Conservation (phyloP, 352 stramenopile genomes). For the Globisporangium ultimum region DNA sequence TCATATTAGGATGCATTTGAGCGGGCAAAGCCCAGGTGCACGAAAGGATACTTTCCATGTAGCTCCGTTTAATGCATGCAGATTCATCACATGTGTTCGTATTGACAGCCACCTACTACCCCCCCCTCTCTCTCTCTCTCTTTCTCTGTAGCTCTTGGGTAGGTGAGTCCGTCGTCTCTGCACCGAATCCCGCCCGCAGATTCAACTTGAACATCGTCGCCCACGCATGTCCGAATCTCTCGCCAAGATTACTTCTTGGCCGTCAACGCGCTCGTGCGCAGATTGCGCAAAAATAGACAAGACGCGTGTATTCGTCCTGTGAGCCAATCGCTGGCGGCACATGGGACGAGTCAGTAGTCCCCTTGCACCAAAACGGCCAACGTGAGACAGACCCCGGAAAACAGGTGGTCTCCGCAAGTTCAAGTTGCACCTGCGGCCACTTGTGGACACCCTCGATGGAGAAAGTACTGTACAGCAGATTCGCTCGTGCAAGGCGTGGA, state of each 20-base stretch:
- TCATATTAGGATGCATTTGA: too few species aligned
- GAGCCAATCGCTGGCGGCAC: slow-evolving; percentile 10
- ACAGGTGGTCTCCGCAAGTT: not conserved
- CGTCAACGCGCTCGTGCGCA: too few species aligned
- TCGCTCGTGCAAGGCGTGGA: too few species aligned
- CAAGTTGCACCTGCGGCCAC: slow-evolving; percentile 6
- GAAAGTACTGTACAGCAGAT: too few species aligned
- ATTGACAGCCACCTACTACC: too few species aligned
- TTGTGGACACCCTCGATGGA: slow-evolving; percentile 1
- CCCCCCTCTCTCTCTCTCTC: too few species aligned
- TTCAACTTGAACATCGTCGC: not conserved
- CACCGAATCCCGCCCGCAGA: not conserved
- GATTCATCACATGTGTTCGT: too few species aligned
- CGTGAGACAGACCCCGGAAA: slow-evolving; percentile 7
- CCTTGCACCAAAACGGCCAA: slow-evolving; percentile 4
- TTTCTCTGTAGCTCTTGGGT: too few species aligned
- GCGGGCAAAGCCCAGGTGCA: too few species aligned
- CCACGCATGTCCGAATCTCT: not conserved
- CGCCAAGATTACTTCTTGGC: not conserved
- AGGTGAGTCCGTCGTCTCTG: not conserved
- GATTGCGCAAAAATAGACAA: not conserved
- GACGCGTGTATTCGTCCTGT: not conserved
- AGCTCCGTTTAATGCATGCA: too few species aligned
- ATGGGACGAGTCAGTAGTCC: slow-evolving; percentile 16
- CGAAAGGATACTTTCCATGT: too few species aligned